Evolutionary conservation across 768 basidiomycete genomes (phyloP), one percentile per base, ranked within the genome.

Genomic region (Thelephora aurantiotincta): DNA sequence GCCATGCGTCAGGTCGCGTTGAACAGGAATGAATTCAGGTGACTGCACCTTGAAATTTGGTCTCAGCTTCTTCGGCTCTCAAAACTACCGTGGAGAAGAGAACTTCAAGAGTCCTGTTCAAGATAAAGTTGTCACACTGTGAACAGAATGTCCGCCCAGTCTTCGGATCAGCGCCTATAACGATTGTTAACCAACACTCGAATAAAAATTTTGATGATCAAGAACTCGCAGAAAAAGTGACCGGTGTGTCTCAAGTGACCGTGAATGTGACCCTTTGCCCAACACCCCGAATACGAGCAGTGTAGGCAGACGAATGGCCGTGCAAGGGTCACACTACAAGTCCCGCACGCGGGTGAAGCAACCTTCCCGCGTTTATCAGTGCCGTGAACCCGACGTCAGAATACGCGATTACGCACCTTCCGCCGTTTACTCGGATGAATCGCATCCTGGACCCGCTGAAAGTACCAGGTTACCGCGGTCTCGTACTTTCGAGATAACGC

Each of bases 61-160:
- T 75, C 34, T 68, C 63, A 38, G 70, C 71, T 62, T 87, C 82
- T 58, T 85, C 82, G 9, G 73, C 68, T 22, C 63, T 59, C 3
- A 84, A 55, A 7, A 69, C 58, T 2, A 73, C 65, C 4, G 66
- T 56, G 22, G 71, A 54, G 51, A 72, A 67, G 6, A 73, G 48
- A 6, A 63, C 59, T 35, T 78, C 76, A 33, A 89, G 56, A 2
- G 57, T 60, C 11, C 70, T 52, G 52, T 84, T 68, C 54, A 81
- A 82, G 19, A 88, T 71, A 50, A 88, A 80, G 58, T 91, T 82
- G 34, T 80, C 70, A 63, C 90, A 93, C 33, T 70, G 65, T 2
- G 65, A 60, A 58, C 91, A 93, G 57, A 75, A 92, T 2, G 92
- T 64, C 9, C 69, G 68, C n/a, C 91, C 90, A 0, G 79, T 74